A percentile compares a stretch with the other conserved stretches of the same genome.
Conservation (phyloP, 352 stramenopile genomes). For the Globisporangium perplexum region DNA sequence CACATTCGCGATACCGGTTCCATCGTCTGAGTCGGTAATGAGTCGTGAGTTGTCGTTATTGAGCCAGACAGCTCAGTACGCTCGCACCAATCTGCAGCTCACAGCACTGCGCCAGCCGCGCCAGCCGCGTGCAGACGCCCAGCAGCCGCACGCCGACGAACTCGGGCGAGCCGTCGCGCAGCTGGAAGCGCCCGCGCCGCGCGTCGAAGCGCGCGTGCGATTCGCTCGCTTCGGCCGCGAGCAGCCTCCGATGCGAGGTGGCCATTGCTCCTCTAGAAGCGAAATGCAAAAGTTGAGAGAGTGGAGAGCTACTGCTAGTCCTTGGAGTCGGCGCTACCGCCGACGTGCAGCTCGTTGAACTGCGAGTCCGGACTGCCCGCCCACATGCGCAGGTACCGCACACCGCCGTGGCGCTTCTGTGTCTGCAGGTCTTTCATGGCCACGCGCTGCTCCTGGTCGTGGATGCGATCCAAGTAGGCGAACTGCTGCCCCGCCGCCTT, state of each 20-base stretch:
- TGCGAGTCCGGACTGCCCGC: slow-evolving; percentile 69
- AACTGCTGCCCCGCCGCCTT: slow-evolving; percentile 45
- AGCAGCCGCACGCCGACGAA: slow-evolving; percentile 27
- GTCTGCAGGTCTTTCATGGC: slow-evolving; percentile 47
- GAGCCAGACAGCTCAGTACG: no score
- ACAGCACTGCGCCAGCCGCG: slow-evolving; percentile 10
- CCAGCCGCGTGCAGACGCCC: slow-evolving; percentile 18
- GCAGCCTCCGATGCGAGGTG: slow-evolving; percentile 16
- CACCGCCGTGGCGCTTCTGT: slow-evolving; percentile 61
- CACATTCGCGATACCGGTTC: slow-evolving; percentile 25
- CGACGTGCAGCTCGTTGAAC: slow-evolving; percentile 31
- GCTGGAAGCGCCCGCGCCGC: slow-evolving; percentile 14
- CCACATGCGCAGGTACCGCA: slow-evolving; percentile 75
- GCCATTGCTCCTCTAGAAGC: background rate
- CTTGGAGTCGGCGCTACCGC: background rate
- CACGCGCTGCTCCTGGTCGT: slow-evolving; percentile 51
- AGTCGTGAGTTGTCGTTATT: background rate
- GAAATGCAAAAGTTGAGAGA: background rate
- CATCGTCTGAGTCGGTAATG: slow-evolving; percentile 27
- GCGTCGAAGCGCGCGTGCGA: slow-evolving; percentile 16
- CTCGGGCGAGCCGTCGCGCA: slow-evolving; percentile 1
- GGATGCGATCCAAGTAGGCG: slow-evolving; percentile 49
- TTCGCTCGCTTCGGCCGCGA: slow-evolving; percentile 22
- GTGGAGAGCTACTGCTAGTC: background rate
- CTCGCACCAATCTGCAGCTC: slow-evolving; percentile 27